Percentiles rank a stretch among this genome's conserved stretches.
These are phyloP conservation scores for Cryptococcus jaspeensis DNA, from an alignment of 1,284 basidiomycete genomes.

Conservation along the genomic window DNA sequence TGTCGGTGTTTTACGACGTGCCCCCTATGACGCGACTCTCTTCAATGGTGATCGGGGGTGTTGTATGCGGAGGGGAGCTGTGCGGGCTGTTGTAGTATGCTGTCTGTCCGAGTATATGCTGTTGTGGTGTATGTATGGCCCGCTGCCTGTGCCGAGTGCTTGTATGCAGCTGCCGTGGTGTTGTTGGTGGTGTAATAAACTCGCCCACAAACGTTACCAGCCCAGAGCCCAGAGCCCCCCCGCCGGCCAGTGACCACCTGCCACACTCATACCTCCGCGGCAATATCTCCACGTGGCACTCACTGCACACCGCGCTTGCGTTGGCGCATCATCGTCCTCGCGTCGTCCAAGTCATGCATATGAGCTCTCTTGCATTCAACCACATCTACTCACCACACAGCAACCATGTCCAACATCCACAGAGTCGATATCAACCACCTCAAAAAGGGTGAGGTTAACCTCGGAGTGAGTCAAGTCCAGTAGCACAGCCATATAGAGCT, in stretches of 20 bases:
- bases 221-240: not conserved
- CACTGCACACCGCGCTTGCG: slow-evolving; percentile 7
- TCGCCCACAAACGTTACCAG: too few species aligned
- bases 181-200: too few species aligned
- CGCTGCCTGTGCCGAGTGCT: too few species aligned
- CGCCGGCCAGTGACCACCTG: not conserved
- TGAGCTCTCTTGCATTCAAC: not conserved
- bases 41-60: not conserved
- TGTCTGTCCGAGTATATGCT: too few species aligned
- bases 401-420: slow-evolving; percentile 45
- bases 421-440: slow-evolving; percentile 56
- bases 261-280: too few species aligned
- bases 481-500: not conserved
- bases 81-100: not conserved
- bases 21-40: not conserved
- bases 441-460: slow-evolving; percentile 90
- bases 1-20: too few species aligned
- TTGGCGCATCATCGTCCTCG: slow-evolving; percentile 4
- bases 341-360: not conserved
- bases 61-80: not conserved
- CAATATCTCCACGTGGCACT: slow-evolving; percentile 1
- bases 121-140: too few species aligned
- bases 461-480: slow-evolving; percentile 66
- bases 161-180: too few species aligned
- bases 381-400: not conserved